These are phyloP conservation scores for Cercophora newfieldiana DNA, from an alignment of 495 filamentous ascomycete genomes.

Conservation along the genomic window DNA sequence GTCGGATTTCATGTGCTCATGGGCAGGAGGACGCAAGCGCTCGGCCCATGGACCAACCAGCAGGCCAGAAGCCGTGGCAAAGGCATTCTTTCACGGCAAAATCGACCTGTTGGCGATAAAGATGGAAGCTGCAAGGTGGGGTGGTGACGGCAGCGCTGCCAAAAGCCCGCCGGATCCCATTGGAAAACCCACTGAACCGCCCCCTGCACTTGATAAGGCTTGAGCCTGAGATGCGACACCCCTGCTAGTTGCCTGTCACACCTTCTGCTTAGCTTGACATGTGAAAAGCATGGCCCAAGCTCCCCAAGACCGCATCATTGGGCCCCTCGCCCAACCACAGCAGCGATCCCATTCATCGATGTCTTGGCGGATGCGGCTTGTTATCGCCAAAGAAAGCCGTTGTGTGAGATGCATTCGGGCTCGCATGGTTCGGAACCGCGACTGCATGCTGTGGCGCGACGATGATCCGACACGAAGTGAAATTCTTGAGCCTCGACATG, in stretches of 20 bases:
- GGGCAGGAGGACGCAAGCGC: conserved; percentile 3
- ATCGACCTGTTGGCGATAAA: conserved; percentile 10
- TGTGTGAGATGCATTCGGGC: not conserved
- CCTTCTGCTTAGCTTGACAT: not conserved
- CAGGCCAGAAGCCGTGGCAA: conserved; percentile 6
- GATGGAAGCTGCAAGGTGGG: not conserved
- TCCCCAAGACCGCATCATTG: conserved; percentile 3
- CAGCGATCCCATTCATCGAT: not conserved
- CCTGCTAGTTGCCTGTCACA: conserved; percentile 5
- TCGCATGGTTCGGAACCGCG: not conserved
- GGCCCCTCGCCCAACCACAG: conserved; percentile 2
- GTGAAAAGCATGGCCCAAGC: conserved; percentile 10
- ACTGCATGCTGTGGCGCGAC: not conserved
- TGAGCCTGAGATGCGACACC: not conserved
- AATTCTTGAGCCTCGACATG: not conserved
- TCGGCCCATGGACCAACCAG: conserved; percentile 15
- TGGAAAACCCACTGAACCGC: not conserved
- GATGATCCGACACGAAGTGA: not conserved
- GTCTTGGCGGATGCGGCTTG: not conserved
- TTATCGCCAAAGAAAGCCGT: not conserved
- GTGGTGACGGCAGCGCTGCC: not conserved
- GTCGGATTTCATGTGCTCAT: conserved; percentile 25
- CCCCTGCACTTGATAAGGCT: conserved; percentile 5
- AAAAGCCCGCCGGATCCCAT: not conserved
- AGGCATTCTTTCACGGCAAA: conserved; percentile 11